Evolutionary conservation across 805 yeast species (phyloP).

Genomic region (Cyberlindnera maclurae): DNA sequence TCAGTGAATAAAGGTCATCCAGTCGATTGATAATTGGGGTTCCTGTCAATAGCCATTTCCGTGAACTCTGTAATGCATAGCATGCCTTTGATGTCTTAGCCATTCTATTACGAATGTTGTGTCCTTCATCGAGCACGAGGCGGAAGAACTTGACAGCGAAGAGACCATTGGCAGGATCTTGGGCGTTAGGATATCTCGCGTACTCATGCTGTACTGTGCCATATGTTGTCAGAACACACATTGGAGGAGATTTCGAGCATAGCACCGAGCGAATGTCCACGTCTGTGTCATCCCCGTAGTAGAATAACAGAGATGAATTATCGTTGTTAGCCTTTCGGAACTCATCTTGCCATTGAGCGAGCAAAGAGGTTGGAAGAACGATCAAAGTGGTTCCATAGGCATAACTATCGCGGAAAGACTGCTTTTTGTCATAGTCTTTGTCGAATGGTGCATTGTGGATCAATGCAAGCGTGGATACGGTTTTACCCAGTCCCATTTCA

Average conservation of each 20-base stretch:
- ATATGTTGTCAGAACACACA: constrained; percentile 75
- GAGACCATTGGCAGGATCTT: constrained; percentile 38
- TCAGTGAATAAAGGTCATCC: constrained; percentile 77
- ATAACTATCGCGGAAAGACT: constrained; percentile 29
- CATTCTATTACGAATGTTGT: constrained; percentile 71
- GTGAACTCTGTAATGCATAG: constrained; percentile 50
- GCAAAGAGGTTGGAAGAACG: constrained; percentile 82
- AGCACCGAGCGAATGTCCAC: constrained; percentile 39
- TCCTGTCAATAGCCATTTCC: constrained; percentile 87
- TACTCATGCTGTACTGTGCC: constrained; percentile 82
- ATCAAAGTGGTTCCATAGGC: constrained; percentile 71
- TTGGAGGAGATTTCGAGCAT: constrained; percentile 46
- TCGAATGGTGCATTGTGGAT: constrained; percentile 61
- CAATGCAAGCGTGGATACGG: constrained; percentile 74
- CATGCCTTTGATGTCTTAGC: constrained; percentile 78
- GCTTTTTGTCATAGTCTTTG: constrained; percentile 10
- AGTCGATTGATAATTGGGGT: constrained; percentile 86
- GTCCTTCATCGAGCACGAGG: constrained; percentile 84
- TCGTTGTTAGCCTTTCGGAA: constrained; percentile 51
- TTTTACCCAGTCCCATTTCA: constrained; percentile 96
- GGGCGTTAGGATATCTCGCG: constrained; percentile 32
- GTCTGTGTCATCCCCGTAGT: constrained; percentile 64
- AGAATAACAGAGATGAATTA: constrained; percentile 44
- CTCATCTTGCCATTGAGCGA: constrained; percentile 90
- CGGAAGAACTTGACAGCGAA: constrained; percentile 71